A percentile compares a stretch with the other conserved stretches of the same genome.
These are phyloP conservation scores for Trichothecium sympodiale DNA, from an alignment of 2,329 filamentous ascomycete species.

Conservation along the genomic window DNA sequence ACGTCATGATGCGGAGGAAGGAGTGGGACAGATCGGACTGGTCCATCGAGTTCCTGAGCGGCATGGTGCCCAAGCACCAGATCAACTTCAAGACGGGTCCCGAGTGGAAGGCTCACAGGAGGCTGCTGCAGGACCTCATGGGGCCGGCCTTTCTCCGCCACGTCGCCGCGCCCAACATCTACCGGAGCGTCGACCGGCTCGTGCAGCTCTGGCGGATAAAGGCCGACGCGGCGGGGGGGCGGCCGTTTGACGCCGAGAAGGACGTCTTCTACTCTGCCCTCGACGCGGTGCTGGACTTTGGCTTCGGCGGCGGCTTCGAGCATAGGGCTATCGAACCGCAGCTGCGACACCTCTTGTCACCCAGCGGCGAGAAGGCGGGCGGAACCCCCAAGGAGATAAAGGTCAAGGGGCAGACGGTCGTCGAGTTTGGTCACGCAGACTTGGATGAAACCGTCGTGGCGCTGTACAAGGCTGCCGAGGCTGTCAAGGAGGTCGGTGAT, in stretches of 20 bases:
- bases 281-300: conserved; percentile 18
- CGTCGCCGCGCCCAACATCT: conserved; percentile 21
- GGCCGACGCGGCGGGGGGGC: conserved; percentile 13
- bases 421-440: not conserved
- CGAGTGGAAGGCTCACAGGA: conserved; percentile 20
- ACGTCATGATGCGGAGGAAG: conserved; percentile 27
- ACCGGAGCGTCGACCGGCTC: conserved; percentile 16
- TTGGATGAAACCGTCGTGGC: not conserved
- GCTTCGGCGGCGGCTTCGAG: conserved; percentile 12
- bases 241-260: conserved; percentile 12
- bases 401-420: not conserved
- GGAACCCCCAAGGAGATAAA: no score
- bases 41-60: conserved; percentile 19
- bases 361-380: not conserved
- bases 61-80: conserved; percentile 21
- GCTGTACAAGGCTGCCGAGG: not conserved
- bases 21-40: conserved; percentile 31
- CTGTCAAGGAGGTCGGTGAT: not conserved
- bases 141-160: conserved; percentile 21
- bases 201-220: conserved; percentile 23
- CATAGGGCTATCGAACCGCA: not conserved
- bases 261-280: conserved; percentile 19
- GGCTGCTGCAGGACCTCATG: conserved; percentile 26
- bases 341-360: not conserved
- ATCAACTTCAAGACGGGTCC: conserved; percentile 16